phyloP scores from a whole-genome alignment of 768 basidiomycete genomes.

The Tulasnella sp. region DNA sequence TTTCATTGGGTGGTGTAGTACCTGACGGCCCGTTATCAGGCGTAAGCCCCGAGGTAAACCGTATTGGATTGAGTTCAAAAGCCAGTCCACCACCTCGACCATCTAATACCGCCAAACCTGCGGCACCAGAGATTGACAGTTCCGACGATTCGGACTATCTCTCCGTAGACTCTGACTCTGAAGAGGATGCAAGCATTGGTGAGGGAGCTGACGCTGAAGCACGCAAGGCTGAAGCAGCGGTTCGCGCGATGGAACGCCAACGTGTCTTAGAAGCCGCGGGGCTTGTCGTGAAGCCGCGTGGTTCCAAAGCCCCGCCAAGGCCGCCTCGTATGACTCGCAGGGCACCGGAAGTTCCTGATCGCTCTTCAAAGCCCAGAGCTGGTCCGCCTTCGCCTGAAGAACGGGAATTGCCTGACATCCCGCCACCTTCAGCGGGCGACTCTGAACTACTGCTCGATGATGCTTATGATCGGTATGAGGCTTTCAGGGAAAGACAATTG shows the following conservation, averaged over 20 bases:
- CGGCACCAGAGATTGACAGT: background rate
- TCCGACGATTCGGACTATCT: conserved; percentile 29
- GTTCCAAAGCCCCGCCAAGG: conserved; percentile 35
- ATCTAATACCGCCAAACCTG: background rate
- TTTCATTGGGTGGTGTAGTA: no score
- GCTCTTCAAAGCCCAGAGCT: conserved; percentile 20
- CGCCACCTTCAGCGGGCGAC: conserved; percentile 25
- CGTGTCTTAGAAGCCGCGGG: conserved; percentile 85
- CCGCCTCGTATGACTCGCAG: conserved; percentile 24
- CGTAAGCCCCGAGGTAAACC: background rate
- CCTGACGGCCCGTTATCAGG: no score
- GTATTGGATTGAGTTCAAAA: background rate
- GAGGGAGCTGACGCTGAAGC: conserved; percentile 21
- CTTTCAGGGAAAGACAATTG: conserved; percentile 44
- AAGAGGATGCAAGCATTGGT: conserved; percentile 25
- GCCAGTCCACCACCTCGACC: background rate
- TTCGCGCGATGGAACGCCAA: conserved; percentile 57
- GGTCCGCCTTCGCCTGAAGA: conserved; percentile 20
- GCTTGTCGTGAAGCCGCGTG: conserved; percentile 58
- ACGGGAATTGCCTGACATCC: conserved; percentile 46
- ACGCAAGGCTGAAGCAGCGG: conserved; percentile 30
- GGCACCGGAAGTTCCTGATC: conserved; percentile 41
- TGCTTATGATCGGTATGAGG: conserved; percentile 82
- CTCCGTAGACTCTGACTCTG: conserved; percentile 34
- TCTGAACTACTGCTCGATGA: conserved; percentile 51